Base-by-base conservation (phyloP, 2,329 filamentous ascomycete genomes). In the Purpureocillium takamizusanense region DNA sequence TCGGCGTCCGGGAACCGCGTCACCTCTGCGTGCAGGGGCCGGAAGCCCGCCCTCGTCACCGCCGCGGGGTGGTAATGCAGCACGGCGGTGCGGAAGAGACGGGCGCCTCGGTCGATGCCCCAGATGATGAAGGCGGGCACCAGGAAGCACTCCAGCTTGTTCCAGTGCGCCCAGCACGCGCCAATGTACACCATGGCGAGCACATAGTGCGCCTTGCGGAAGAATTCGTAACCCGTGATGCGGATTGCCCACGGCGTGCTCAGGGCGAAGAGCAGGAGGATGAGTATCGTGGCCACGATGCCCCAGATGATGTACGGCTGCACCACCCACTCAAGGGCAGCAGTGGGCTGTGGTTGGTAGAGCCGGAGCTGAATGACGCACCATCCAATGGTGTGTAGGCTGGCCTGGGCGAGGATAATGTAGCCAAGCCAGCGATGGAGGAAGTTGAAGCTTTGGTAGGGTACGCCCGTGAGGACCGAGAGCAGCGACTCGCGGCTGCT, bases 391-490 rank as follows among this genome's bases (percentile, higher is more conserved):
- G 83, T 86, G 54, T 89, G 84, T 2, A 88, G 57, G 9, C 69
- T 60, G 3, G 76, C 72, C 53, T 88, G 83, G 1, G 76, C 54
- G 38, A 85, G 74, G 45, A 89, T 86, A 50, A 88, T 69, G 44
- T 82, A 81, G 7, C 84, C 83, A 0, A 81, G 63, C 83, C 83
- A 88, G 25, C 82, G 78, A 55, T 87, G 83, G 15, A 88, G 62
- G 52, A 88, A 88, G 57, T 83, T 81, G 68, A 88, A 86, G 50
- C 74, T 76, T 48, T 87, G 83, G 51, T 86, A 86, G 0, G 84
- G 82, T 1, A 88, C 67, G 2, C 84, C 83, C 0, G 83, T 88
- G 35, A 86, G 56, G 12, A 83, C 54, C 1, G 78, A 83, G 4
- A 88, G 69, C 2, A 87, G 63, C 1, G 78, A 83, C 53, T 88